These are phyloP conservation scores for Ophiostoma perfectum DNA, from an alignment of 2,329 filamentous ascomycete species.

Conservation along the genomic window DNA sequence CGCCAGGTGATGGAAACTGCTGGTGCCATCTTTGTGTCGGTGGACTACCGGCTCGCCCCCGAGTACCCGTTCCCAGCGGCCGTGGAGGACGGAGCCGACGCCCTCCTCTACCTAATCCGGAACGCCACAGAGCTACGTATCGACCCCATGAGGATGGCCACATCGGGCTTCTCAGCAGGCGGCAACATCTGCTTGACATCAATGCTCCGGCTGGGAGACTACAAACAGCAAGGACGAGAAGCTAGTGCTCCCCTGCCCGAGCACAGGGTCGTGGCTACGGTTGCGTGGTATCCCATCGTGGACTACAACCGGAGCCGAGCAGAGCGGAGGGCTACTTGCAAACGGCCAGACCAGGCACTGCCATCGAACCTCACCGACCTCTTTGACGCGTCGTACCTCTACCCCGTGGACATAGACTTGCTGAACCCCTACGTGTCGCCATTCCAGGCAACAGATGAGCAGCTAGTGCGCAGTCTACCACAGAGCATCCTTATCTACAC, in stretches of 20 bases:
- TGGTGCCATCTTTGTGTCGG: conserved; percentile 56
- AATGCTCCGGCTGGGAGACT: conserved; percentile 33
- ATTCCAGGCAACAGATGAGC: conserved; percentile 48
- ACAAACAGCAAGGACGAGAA: conserved; percentile 27
- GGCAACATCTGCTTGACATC: conserved; percentile 50
- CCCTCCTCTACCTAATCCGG: conserved; percentile 54
- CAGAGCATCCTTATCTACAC: conserved; percentile 53
- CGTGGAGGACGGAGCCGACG: conserved; percentile 61
- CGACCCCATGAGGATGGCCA: conserved; percentile 50
- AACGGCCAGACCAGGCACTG: conserved; percentile 53
- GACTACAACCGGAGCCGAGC: conserved; percentile 56
- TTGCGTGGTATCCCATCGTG: conserved; percentile 53
- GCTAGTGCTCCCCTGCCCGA: conserved; percentile 30
- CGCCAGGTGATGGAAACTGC: conserved; percentile 43
- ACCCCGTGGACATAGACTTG: conserved; percentile 45
- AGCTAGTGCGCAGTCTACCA: conserved; percentile 44
- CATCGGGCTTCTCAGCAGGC: conserved; percentile 61
- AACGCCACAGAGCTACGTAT: conserved; percentile 54
- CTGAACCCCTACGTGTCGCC: conserved; percentile 54
- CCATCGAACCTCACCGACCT: conserved; percentile 54
- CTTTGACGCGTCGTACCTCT: conserved; percentile 59
- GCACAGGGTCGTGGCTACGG: conserved; percentile 46
- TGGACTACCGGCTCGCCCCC: conserved; percentile 64
- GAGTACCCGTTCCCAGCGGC: conserved; percentile 59
- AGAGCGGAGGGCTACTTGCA: conserved; percentile 50